Base-by-base conservation (phyloP, 2,329 filamentous ascomycete genomes). In the Neofusicoccum parvum region DNA sequence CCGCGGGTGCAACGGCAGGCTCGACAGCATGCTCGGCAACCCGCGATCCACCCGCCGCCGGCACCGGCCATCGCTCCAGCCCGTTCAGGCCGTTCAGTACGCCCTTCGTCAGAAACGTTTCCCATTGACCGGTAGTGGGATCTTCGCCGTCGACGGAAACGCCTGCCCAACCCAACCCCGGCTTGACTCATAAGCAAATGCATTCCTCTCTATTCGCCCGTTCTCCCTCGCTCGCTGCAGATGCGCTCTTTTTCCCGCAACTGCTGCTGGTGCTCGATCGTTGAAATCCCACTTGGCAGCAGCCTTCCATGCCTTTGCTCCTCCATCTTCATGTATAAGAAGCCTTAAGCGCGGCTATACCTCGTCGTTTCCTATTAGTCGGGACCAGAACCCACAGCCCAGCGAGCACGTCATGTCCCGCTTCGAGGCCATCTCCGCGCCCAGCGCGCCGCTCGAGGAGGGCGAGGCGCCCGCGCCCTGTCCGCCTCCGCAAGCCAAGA, bases 371-470 rank as follows among this genome's bases (percentile, higher is more conserved):
- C 11, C 45, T 20, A 10, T 23, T 48, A 10, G 23, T 34, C 32
- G 27, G 27, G 27, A 32, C 27, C 27, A 32, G 27, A 32, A 32
- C 27, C 41, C 14, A 60, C 14, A 6, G 2, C 5, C 43, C 9
- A 10, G 17, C 51, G 5, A 56, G 54, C 56, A 60, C 56, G 43
- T n/a, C 43, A 60, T 60, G 56, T 60, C 56, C 56, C 56, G 32
- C 56, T 60, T 60, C 56, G 56, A 60, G 56, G 27, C 56, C 56
- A 60, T 60, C 56, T 60, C 56, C 56, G 56, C 56, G 41, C 56
- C 56, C 56, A 48, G 41, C 43, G 43, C 56, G 27, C 27, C 56
- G 41, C 27, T 60, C 41, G 56, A 60, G 11, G 41, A 60, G 27
- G 43, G 23, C 12, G 54, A 59, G 15, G 10, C 17, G 11, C 43